Evolutionary conservation across 2,329 filamentous ascomycete genomes (phyloP).

Genomic region (Oidium heveae): DNA sequence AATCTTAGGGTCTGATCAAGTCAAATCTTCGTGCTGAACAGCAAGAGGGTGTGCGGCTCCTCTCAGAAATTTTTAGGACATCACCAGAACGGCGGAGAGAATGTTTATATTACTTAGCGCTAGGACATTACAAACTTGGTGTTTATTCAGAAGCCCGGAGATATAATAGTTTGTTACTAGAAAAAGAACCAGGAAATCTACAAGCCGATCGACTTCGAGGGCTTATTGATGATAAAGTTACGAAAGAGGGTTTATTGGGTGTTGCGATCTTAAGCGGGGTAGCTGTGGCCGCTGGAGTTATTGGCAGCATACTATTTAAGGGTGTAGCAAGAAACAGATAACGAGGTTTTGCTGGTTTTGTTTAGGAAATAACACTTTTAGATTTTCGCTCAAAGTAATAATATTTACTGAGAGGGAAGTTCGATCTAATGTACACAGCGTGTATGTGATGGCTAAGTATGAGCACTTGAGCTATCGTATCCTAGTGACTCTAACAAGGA

Average conservation of each 20-base stretch:
- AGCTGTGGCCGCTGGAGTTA: conserved; percentile 75
- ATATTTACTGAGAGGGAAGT: too few relatives aligned
- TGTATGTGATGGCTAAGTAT: too few relatives aligned
- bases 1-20: conserved; percentile 67
- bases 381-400: too few relatives aligned
- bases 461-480: too few relatives aligned
- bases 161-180: conserved; percentile 81
- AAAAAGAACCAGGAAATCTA: conserved; percentile 75
- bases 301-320: conserved; percentile 67
- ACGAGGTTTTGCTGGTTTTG: neutral
- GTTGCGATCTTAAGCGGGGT: conserved; percentile 88
- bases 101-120: conserved; percentile 91
- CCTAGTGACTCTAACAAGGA: too few relatives aligned
- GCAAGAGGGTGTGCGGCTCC: conserved; percentile 76
- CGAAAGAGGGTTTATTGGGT: conserved; percentile 78
- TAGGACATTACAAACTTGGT: conserved; percentile 94
- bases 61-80: conserved; percentile 89
- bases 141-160: conserved; percentile 87
- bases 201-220: conserved; percentile 69
- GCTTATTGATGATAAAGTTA: conserved; percentile 87
- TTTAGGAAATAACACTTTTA: too few relatives aligned
- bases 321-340: conserved; percentile 33
- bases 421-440: too few relatives aligned
- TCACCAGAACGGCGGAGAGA: conserved; percentile 83
- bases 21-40: conserved; percentile 64